These are phyloP conservation scores for Coniochaeta hoffmannii DNA, from an alignment of 2,329 filamentous ascomycete genomes.

Conservation along the genomic window DNA sequence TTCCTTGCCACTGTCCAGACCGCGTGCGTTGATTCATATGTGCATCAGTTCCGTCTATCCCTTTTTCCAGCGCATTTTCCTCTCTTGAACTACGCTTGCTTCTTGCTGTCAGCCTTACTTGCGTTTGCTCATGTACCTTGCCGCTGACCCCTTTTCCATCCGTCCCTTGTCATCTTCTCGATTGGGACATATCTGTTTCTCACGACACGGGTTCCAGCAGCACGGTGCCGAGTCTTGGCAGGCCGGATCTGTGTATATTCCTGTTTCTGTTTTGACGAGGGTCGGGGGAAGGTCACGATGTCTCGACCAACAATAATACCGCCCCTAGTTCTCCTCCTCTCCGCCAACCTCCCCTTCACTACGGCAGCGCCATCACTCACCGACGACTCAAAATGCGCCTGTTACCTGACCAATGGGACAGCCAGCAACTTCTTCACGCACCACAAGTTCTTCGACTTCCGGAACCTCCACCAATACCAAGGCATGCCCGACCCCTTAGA, in stretches of 20 bases:
- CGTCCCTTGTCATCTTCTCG: not conserved
- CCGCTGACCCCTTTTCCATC: not conserved
- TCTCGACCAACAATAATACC: not conserved
- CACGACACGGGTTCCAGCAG: not conserved
- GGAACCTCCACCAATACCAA: slow-evolving; percentile 31
- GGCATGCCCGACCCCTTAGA: slow-evolving; percentile 23
- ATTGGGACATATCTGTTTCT: not conserved
- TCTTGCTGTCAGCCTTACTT: not conserved
- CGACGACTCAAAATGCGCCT: slow-evolving; percentile 32
- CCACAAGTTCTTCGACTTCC: slow-evolving; percentile 44
- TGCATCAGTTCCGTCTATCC: not conserved
- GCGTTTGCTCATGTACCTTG: not conserved
- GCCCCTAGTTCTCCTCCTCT: slow-evolving; percentile 9
- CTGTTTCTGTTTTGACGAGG: not conserved
- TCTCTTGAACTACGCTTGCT: not conserved
- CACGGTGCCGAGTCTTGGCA: not conserved
- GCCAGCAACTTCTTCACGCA: slow-evolving; percentile 33
- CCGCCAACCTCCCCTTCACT: slow-evolving; percentile 7
- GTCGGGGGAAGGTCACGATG: not conserved
- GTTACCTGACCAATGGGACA: slow-evolving; percentile 40
- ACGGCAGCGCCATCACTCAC: slow-evolving; percentile 12
- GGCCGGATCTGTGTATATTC: not conserved
- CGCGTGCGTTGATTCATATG: not conserved
- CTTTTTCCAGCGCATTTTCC: not conserved
- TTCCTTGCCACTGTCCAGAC: not conserved